phyloP scores from a whole-genome alignment of 177 flowering plant genomes.

The Vitis hybrid region DNA sequence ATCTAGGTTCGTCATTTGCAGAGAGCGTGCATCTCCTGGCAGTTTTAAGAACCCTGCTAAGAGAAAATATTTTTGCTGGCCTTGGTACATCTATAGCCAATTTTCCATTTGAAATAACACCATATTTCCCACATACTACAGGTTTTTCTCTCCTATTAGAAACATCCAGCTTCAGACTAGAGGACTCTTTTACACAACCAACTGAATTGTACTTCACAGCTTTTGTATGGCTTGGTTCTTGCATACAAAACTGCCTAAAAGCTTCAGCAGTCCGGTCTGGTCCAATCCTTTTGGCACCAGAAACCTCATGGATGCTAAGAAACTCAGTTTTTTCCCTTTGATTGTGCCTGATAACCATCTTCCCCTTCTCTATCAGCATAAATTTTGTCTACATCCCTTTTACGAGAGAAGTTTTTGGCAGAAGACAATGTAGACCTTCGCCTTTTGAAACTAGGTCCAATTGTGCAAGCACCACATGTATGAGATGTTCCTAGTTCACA shows the following conservation, averaged over 20 bases:
- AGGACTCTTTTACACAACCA: conserved; percentile 4
- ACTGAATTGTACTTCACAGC: conserved; percentile 8
- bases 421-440: conserved; percentile 25
- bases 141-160: conserved; percentile 33
- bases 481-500: conserved; percentile 14
- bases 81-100: conserved; percentile 22
- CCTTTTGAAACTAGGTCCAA: conserved; percentile 23
- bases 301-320: conserved; percentile 9
- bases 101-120: conserved; percentile 48
- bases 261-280: conserved; percentile 13
- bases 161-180: conserved; percentile 9
- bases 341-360: conserved; percentile 16
- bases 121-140: conserved; percentile 56
- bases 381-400: conserved; percentile 26
- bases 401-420: conserved; percentile 18
- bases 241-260: conserved; percentile 1
- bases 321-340: no score
- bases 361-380: conserved; percentile 20
- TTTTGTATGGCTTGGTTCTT: conserved; percentile 14
- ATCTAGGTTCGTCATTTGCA: conserved; percentile 19
- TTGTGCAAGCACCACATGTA: conserved; percentile 9
- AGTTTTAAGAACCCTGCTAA: conserved; percentile 41
- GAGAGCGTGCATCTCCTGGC: conserved; percentile 30
- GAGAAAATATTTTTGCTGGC: conserved; percentile 52
- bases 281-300: conserved; percentile 10